Evolutionary conservation across 768 basidiomycete genomes (phyloP), one percentile per base, ranked within the genome.

Genomic region (Tylopilus cervinicoccineus): DNA sequence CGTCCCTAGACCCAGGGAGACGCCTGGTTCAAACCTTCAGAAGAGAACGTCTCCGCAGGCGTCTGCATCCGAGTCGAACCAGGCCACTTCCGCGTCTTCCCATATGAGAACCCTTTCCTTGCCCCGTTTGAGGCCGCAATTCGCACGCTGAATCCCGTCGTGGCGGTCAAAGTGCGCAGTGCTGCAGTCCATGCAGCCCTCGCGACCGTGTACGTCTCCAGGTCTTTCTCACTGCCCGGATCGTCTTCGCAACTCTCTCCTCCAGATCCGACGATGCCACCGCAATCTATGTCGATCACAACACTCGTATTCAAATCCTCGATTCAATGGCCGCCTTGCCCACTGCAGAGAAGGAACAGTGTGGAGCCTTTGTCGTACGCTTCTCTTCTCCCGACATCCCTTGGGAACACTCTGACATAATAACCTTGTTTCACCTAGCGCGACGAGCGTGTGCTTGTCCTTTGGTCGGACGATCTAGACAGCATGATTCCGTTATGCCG

Each of bases 331-430:
- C 63, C 44, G 75, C 79, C 48, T 71, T 94, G 34, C 79, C 84
- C 6, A 76, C 78, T 33, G 90, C 90, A 7, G 88, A 93, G 62
- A 93, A 93, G 71, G 91, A 93, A 62, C 91, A 93, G 59, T 91
- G 86, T 42, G 92, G 84, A 17, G 92, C 92, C 12, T 94, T 94
- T 63, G 76, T 92, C 45, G 88, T 86, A 64, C 60, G 78, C 23
- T 34, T 27, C 20, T 11, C 28, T 39, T 74, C 38, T 40, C 27
- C 42, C 2, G 48, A 14, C 23, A 14, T 40, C 22, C 3, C 27
- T 26, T 23, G n/a, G 10, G 11, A 34, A 41, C n/a, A 33, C 37
- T 38, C 38, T 53, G 20, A 47, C 43, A 28, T 31, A 19, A 37
- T 20, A 19, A 37, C 19, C 10, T 13, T 43, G 27, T 44, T 47